These are phyloP conservation scores for Lactifluus rugatus DNA, from an alignment of 768 basidiomycete genomes.

Conservation along the genomic window DNA sequence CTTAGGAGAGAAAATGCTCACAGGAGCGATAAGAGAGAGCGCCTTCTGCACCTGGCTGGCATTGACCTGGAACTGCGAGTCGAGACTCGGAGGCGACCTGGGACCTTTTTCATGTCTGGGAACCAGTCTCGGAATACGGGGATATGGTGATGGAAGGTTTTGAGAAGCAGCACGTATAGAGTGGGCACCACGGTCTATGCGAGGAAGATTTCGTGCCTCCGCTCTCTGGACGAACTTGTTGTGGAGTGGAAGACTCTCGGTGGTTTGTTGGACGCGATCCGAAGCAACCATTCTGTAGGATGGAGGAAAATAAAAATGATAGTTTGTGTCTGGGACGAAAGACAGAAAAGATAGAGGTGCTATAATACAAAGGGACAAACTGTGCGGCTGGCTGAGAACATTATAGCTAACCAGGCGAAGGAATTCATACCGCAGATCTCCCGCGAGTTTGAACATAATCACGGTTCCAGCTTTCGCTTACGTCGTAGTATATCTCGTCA, in stretches of 20 bases:
- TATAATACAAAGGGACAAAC: neutral
- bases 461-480: no score
- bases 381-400: neutral
- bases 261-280: neutral
- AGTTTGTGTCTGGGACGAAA: neutral
- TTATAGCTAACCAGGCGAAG: neutral
- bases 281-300: neutral
- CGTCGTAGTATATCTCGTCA: neutral
- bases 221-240: neutral
- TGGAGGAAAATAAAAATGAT: neutral
- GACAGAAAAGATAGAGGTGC: neutral
- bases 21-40: neutral
- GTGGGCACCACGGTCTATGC: neutral
- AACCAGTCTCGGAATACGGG: constrained; percentile 5
- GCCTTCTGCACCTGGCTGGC: constrained; percentile 6
- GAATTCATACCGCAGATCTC: constrained; percentile 6
- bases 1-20: neutral
- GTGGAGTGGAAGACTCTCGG: neutral
- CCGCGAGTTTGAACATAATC: neutral
- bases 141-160: neutral
- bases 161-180: neutral
- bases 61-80: constrained; percentile 11
- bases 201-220: neutral
- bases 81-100: neutral
- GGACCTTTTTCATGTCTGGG: neutral